phyloP scores from a whole-genome alignment of 192 early-diverging fungal species.

The Phlyctochytrium planicorne region DNA sequence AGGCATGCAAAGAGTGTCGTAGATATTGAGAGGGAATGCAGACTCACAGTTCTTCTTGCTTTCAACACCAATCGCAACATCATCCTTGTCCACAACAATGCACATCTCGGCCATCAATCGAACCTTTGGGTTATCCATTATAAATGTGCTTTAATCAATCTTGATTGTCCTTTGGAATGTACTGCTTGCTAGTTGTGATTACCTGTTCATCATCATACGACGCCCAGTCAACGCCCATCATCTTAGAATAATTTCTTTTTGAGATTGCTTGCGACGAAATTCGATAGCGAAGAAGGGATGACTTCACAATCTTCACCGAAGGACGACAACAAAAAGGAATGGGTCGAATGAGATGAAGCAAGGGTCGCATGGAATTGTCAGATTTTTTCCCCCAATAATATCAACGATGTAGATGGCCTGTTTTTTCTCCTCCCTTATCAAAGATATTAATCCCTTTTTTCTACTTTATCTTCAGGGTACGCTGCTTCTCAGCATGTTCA shows the following conservation, averaged over 20 bases:
- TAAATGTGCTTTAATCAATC: neutral
- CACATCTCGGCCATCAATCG: slow-evolving; percentile 98
- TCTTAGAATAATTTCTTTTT: neutral
- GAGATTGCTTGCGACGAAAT: no score
- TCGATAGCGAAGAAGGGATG: no score
- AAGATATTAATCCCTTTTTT: neutral
- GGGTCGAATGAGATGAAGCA: no score
- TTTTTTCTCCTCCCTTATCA: no score
- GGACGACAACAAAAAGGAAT: no score
- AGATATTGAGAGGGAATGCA: neutral
- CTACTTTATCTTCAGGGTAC: slow-evolving; percentile 71
- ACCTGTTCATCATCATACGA: slow-evolving; percentile 44
- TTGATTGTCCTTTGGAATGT: neutral
- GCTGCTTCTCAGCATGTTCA: slow-evolving; percentile 81
- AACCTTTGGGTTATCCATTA: slow-evolving; percentile 59
- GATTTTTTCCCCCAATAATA: no score
- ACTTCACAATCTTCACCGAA: no score
- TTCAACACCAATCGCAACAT: slow-evolving; percentile 79
- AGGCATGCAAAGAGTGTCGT: neutral
- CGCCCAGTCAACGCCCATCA: slow-evolving; percentile 34
- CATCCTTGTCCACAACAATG: slow-evolving; percentile 87
- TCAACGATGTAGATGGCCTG: no score
- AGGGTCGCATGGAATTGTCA: no score
- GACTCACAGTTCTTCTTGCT: slow-evolving; percentile 88
- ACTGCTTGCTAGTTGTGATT: slow-evolving; percentile 1